Evolutionary conservation across 768 basidiomycete genomes (phyloP), one percentile per base, ranked within the genome.

Genomic region (Russula foetens): DNA sequence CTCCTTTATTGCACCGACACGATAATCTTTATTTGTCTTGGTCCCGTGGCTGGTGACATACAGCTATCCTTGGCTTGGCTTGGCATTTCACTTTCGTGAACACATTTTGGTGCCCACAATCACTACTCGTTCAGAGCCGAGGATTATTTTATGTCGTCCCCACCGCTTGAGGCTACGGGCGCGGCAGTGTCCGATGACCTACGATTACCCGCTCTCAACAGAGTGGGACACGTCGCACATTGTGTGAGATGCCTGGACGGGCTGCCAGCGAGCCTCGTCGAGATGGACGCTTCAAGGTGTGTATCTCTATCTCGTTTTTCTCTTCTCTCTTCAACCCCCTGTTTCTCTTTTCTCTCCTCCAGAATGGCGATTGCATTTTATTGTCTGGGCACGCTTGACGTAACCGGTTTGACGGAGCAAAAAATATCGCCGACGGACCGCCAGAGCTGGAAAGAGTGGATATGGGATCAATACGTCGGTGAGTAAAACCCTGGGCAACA

Each of bases 361-460:
- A 97, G 95, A 68, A 76, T 96, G 68, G 91, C 90, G 4, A 70
- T 97, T 51, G 85, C 79, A 19, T 98, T 93, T 75, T 99, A 98
- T 71, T 92, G 89, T 66, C 75, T 98, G 21, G 88, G 92, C 0
- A 79, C 83, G 0, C 75, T 99, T 38, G 95, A 98, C 68, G 73
- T 98, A 31, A 77, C 93, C 11, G 84, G 79, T 2, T 69, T 74
- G 0, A 63, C 87, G 1, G 69, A 78, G 6, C 64, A 65, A 4
- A 81, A 81, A 64, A 78, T 78, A 1, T 78, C 70, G 9, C 69
- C 76, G 7, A 66, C 69, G 17, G 84, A 93, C 64, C 80, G 81
- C n/a, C 71, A 80, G 44, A 70, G 70, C 0, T 96, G 89, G 87
- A 75, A 75, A 49, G 77, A 83, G 56, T 98, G 95, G 95, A 81